These are phyloP conservation scores for Solidago caesia DNA, from an alignment of 129 eudicot species.

Conservation along the genomic window DNA sequence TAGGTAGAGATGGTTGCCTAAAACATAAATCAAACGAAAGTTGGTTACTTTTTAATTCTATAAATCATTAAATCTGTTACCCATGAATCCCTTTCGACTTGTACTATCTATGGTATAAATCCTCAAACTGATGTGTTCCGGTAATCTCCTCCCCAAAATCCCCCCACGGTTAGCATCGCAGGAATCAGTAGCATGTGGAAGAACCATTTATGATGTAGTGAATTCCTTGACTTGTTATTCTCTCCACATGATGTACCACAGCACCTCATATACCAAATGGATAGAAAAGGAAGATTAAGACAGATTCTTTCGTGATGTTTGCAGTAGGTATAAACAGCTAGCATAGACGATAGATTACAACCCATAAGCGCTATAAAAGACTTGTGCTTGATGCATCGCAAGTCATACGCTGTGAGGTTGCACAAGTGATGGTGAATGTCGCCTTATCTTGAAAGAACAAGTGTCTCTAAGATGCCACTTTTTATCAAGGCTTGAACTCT, in stretches of 20 bases:
- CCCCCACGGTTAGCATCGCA: background rate
- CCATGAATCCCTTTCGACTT: too few species aligned
- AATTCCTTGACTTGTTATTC: constrained; percentile 22
- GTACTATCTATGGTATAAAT: too few species aligned
- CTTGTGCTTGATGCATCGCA: background rate
- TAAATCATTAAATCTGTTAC: too few species aligned
- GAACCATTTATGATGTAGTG: constrained; percentile 17
- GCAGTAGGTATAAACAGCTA: constrained; percentile 32
- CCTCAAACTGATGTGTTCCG: too few species aligned
- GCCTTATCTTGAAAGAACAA: constrained; percentile 14
- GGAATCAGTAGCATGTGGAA: constrained; percentile 10
- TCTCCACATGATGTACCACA: constrained; percentile 14
- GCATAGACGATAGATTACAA: constrained; percentile 19
- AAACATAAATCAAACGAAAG: too few species aligned
- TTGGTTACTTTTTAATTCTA: too few species aligned
- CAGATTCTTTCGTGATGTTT: constrained; percentile 28
- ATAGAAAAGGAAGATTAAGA: constrained; percentile 23
- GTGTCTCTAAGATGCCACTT: constrained; percentile 26
- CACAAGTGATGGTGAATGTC: background rate
- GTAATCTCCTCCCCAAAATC: too few species aligned
- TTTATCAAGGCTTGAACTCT: constrained; percentile 22
- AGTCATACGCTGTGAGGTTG: constrained; percentile 2
- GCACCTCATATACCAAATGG: constrained; percentile 28
- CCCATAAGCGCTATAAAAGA: background rate
- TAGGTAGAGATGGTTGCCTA: too few species aligned